phyloP scores from a whole-genome alignment of 768 basidiomycete species.

The Amanita rubescens region DNA sequence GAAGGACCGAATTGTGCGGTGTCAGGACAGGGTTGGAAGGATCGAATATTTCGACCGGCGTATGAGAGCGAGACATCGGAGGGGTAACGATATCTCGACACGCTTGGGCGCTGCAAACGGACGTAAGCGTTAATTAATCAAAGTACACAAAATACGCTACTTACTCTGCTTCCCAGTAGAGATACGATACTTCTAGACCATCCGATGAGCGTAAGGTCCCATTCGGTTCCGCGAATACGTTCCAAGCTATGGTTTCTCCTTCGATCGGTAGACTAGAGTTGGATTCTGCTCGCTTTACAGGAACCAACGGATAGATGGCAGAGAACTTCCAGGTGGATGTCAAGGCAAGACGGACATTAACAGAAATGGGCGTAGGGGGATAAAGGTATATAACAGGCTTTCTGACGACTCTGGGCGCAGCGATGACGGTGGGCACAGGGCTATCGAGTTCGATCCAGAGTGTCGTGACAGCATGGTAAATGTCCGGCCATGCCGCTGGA shows the following conservation, averaged over 20 bases:
- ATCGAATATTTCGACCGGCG: not conserved
- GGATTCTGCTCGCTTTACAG: not conserved
- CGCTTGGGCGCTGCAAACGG: not conserved
- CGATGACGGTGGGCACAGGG: no score
- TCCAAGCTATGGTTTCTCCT: not conserved
- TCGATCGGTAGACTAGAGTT: not conserved
- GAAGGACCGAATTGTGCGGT: not conserved
- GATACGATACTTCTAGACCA: not conserved
- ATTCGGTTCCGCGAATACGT: not conserved
- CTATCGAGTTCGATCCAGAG: not conserved
- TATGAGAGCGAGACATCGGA: not conserved
- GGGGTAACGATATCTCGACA: not conserved
- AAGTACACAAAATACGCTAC: not conserved
- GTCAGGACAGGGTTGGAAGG: not conserved
- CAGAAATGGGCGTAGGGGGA: not conserved
- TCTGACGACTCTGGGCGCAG: no score
- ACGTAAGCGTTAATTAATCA: not conserved
- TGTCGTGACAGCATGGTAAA: not conserved
- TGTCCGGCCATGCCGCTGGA: not conserved
- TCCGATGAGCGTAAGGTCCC: not conserved
- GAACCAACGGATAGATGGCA: not conserved
- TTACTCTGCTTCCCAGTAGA: not conserved
- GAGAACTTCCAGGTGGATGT: not conserved
- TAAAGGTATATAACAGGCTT: not conserved
- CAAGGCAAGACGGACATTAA: not conserved